A percentile compares a stretch with the other conserved stretches of the same genome.
phyloP scores from a whole-genome alignment of 805 yeast species.

The Maudiozyma turicensis region DNA sequence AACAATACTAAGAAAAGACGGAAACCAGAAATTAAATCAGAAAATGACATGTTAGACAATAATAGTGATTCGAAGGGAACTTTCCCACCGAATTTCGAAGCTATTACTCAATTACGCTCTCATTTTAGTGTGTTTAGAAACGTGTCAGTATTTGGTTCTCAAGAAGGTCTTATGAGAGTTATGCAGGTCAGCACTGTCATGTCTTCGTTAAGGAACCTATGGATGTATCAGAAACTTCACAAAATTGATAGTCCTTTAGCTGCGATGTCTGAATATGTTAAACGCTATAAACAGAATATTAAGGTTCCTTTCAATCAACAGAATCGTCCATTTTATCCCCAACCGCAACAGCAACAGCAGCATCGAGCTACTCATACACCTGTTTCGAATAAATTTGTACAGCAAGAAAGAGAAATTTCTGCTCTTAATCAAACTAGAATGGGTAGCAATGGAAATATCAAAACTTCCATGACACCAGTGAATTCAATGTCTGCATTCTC shows the following conservation, averaged over 20 bases:
- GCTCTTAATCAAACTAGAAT: not conserved
- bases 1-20: not conserved
- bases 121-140: conserved; percentile 37
- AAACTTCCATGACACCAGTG: not conserved
- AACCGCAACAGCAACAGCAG: not conserved
- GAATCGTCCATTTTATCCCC: not conserved
- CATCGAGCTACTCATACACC: not conserved
- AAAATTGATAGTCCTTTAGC: conserved; percentile 45
- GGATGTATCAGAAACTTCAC: conserved; percentile 43
- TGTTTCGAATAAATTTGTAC: not conserved
- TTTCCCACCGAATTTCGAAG: conserved; percentile 9
- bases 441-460: not conserved
- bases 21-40: not conserved
- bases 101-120: conserved; percentile 26
- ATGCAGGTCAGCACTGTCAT: conserved; percentile 73
- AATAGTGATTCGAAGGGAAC: not conserved
- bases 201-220: conserved; percentile 59
- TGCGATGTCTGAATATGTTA: conserved; percentile 38
- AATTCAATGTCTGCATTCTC: not conserved
- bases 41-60: not conserved
- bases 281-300: not conserved
- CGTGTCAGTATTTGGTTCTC: conserved; percentile 52
- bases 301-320: not conserved
- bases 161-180: conserved; percentile 55
- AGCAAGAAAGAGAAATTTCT: not conserved